phyloP scores from a whole-genome alignment of 768 basidiomycete genomes.

The Sistotremastrum suecicum region DNA sequence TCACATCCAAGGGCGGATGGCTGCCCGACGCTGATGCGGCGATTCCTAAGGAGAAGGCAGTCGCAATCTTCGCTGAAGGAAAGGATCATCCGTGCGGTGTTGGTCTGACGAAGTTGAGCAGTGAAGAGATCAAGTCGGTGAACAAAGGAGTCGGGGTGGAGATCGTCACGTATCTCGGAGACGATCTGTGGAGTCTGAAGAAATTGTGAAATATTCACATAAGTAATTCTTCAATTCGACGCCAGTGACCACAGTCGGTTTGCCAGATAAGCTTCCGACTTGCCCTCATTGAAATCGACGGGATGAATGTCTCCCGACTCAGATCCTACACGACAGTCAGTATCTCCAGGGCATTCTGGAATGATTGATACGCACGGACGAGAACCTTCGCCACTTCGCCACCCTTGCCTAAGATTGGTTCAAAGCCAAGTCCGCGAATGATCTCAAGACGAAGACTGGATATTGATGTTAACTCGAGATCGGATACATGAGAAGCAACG shows the following conservation, averaged over 20 bases:
- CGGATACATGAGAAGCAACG: slow-evolving; percentile 15
- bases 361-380: slow-evolving; percentile 36
- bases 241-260: slow-evolving; percentile 23
- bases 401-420: slow-evolving; percentile 42
- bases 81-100: slow-evolving; percentile 86
- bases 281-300: slow-evolving; percentile 15
- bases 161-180: slow-evolving; percentile 72
- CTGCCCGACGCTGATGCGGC: slow-evolving; percentile 62
- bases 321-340: slow-evolving; percentile 22
- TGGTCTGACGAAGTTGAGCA: slow-evolving; percentile 66
- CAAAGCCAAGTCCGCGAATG: slow-evolving; percentile 60
- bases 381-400: slow-evolving; percentile 45
- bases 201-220: slow-evolving; percentile 29
- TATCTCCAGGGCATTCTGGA: background rate
- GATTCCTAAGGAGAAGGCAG: slow-evolving; percentile 56
- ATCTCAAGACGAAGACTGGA: slow-evolving; percentile 51
- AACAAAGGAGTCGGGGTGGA: slow-evolving; percentile 91
- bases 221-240: slow-evolving; percentile 4
- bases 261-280: slow-evolving; percentile 16
- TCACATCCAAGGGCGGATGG: slow-evolving; percentile 84
- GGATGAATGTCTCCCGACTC: slow-evolving; percentile 28
- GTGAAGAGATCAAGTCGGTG: slow-evolving; percentile 78
- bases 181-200: slow-evolving; percentile 70
- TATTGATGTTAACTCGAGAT: background rate
- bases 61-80: slow-evolving; percentile 93